These are phyloP conservation scores for Boletus subparvulus DNA, from an alignment of 768 basidiomycete species.

Conservation along the genomic window DNA sequence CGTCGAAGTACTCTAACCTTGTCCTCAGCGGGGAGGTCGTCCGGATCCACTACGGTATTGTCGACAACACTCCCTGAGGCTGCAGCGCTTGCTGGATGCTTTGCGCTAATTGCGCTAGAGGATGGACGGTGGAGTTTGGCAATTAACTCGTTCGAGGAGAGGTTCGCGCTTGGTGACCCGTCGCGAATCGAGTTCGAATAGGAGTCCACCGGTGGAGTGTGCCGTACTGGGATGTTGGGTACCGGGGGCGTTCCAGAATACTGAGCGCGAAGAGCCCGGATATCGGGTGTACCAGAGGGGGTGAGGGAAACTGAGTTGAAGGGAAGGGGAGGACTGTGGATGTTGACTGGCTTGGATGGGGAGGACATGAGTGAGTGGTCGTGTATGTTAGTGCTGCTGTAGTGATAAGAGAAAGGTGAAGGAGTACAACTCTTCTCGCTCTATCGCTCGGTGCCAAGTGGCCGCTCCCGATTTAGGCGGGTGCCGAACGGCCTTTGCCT, in stretches of 20 bases:
- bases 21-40: slow-evolving; percentile 74
- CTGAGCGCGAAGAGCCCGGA: slow-evolving; percentile 62
- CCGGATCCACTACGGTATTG: slow-evolving; percentile 41
- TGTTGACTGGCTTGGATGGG: slow-evolving; percentile 58
- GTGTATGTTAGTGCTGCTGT: background rate
- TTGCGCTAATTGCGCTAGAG: slow-evolving; percentile 41
- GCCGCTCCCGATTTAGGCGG: no score
- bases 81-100: slow-evolving; percentile 30
- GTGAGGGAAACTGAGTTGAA: slow-evolving; percentile 27
- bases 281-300: slow-evolving; percentile 60
- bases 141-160: slow-evolving; percentile 12
- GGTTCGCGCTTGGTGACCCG: slow-evolving; percentile 6
- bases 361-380: slow-evolving; percentile 42
- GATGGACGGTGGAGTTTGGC: slow-evolving; percentile 23
- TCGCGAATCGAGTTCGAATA: slow-evolving; percentile 6
- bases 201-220: slow-evolving; percentile 44
- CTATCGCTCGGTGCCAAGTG: background rate
- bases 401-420: background rate
- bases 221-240: slow-evolving; percentile 54
- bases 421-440: background rate
- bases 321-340: slow-evolving; percentile 30
- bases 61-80: slow-evolving; percentile 33
- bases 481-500: no score
- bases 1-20: slow-evolving; percentile 77
- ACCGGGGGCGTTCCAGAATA: slow-evolving; percentile 57